Conservation (phyloP, 352 stramenopile species). For the Globisporangium spinosum region DNA sequence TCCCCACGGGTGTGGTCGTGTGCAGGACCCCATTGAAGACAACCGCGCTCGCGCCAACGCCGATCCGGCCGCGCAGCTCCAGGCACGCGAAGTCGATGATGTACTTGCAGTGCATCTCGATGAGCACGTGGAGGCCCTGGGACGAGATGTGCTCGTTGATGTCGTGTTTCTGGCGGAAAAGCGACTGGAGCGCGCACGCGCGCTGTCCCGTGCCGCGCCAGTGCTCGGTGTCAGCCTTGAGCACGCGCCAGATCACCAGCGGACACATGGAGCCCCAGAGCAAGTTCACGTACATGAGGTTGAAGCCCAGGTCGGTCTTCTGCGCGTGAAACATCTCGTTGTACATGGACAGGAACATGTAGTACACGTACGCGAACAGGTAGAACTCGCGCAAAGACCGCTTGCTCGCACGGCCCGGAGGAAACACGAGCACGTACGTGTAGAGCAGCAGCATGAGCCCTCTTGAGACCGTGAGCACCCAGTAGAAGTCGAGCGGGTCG, state of each 20-base stretch:
- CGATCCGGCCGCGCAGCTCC: constrained; percentile 41
- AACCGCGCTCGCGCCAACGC: constrained; percentile 35
- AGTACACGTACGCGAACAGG: constrained; percentile 29
- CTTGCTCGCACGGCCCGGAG: background rate
- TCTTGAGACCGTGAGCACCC: constrained; percentile 14
- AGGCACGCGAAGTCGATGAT: constrained; percentile 67
- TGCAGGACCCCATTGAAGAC: constrained; percentile 46
- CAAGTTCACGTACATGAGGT: constrained; percentile 20
- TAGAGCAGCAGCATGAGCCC: constrained; percentile 5
- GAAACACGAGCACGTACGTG: constrained; percentile 20
- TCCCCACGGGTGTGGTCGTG: constrained; percentile 33
- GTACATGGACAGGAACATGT: constrained; percentile 26
- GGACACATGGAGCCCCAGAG: constrained; percentile 33
- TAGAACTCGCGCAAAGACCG: constrained; percentile 9
- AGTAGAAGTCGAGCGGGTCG: constrained; percentile 7
- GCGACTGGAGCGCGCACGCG: constrained; percentile 26
- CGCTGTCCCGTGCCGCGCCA: constrained; percentile 40
- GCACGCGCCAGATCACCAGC: constrained; percentile 44
- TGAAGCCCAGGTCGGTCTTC: background rate
- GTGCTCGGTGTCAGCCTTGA: constrained; percentile 51
- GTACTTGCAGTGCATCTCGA: constrained; percentile 62
- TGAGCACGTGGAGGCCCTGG: constrained; percentile 46
- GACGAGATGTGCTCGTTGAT: constrained; percentile 39
- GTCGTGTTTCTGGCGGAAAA: constrained; percentile 15
- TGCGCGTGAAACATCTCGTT: constrained; percentile 12